Conservation (phyloP, 2,329 filamentous ascomycete species). For the Akanthomyces uredinophilus region DNA sequence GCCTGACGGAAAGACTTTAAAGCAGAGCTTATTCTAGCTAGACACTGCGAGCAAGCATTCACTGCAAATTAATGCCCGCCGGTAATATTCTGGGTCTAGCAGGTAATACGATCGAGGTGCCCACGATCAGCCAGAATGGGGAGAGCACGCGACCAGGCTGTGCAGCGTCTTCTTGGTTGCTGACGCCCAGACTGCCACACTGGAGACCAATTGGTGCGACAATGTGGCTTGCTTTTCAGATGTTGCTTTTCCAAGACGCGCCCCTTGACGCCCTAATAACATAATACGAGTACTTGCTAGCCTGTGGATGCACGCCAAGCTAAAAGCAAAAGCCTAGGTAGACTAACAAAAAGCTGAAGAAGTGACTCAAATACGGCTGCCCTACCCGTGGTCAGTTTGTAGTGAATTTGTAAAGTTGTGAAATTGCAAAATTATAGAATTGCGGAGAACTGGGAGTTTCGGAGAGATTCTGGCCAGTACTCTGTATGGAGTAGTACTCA, state of each 20-base stretch:
- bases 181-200: not conserved
- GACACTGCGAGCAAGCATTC: not conserved
- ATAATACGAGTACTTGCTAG: not conserved
- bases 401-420: not conserved
- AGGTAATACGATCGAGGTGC: not conserved
- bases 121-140: not conserved
- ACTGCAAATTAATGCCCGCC: not conserved
- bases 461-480: too few relatives aligned
- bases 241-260: not conserved
- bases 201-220: not conserved
- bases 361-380: not conserved
- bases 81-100: slow-evolving; percentile 1
- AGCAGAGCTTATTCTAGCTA: slow-evolving; percentile 8
- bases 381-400: not conserved
- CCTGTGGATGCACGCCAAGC: not conserved
- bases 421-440: not conserved
- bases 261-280: not conserved
- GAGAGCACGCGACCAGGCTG: slow-evolving; percentile 1
- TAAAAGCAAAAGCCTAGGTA: not conserved
- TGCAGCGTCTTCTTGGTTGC: too few relatives aligned
- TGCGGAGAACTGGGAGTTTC: not conserved
- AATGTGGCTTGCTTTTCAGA: not conserved
- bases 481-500: too few relatives aligned
- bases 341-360: not conserved
- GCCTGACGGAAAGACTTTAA: slow-evolving; percentile 6